Conservation (phyloP, 768 basidiomycete genomes). For the Crucibulum laeve region DNA sequence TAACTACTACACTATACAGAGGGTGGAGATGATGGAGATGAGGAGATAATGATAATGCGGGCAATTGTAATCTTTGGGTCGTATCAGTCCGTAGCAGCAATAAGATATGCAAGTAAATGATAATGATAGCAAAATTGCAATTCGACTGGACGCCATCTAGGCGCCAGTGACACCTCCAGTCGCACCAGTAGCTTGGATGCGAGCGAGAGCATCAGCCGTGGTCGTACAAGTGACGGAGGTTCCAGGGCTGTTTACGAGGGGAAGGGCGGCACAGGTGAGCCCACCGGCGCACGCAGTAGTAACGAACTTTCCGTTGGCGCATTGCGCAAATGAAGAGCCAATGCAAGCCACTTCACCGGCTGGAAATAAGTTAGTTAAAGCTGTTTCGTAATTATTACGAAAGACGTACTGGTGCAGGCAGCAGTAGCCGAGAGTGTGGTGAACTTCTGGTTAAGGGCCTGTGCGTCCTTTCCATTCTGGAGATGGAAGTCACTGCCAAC, state of each 20-base stretch:
- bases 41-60: too few species aligned
- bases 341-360: conserved; percentile 44
- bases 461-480: neutral
- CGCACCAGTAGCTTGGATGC: conserved; percentile 37
- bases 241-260: conserved; percentile 49
- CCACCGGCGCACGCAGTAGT: conserved; percentile 30
- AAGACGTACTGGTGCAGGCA: too few species aligned
- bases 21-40: too few species aligned
- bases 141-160: neutral
- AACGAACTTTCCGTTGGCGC: conserved; percentile 42
- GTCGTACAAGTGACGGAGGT: conserved; percentile 51
- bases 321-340: conserved; percentile 43
- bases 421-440: too few species aligned
- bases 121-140: neutral
- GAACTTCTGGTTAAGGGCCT: neutral
- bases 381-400: too few species aligned
- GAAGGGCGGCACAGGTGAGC: conserved; percentile 43
- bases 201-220: conserved; percentile 35
- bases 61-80: too few species aligned
- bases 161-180: conserved; percentile 37
- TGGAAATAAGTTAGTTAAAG: conserved; percentile 23
- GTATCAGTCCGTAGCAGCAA: neutral
- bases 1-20: too few species aligned
- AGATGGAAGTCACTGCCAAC: neutral
- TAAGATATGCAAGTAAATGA: neutral